A percentile compares a stretch with the other conserved stretches of the same genome.
These are phyloP conservation scores for Boletus subparvulus DNA, from an alignment of 768 basidiomycete genomes.

Conservation along the genomic window DNA sequence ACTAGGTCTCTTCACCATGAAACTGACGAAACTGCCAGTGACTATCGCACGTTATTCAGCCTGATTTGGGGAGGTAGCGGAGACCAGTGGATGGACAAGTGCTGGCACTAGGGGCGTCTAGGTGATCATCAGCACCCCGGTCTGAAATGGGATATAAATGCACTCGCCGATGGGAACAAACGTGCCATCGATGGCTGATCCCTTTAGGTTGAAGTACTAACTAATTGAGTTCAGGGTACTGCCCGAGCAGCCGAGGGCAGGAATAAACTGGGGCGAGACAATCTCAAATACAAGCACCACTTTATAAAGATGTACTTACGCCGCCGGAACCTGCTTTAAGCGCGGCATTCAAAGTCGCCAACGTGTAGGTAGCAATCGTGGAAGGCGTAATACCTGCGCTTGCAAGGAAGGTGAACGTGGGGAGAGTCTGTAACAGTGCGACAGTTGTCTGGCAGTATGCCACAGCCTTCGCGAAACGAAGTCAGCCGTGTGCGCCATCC, in stretches of 20 bases:
- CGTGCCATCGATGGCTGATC: slow-evolving; percentile 64
- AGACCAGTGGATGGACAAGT: slow-evolving; percentile 58
- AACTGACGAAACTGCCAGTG: not conserved
- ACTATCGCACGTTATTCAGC: not conserved
- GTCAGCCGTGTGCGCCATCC: not conserved
- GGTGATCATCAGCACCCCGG: not conserved
- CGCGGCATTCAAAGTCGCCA: slow-evolving; percentile 46
- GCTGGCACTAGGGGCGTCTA: slow-evolving; percentile 51
- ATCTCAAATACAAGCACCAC: not conserved
- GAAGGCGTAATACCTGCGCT: slow-evolving; percentile 74
- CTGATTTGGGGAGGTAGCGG: slow-evolving; percentile 56
- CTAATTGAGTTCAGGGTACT: slow-evolving; percentile 44
- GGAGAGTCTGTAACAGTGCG: slow-evolving; percentile 60
- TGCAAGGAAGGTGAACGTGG: slow-evolving; percentile 72
- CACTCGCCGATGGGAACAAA: slow-evolving; percentile 60
- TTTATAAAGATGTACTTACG: slow-evolving; percentile 10
- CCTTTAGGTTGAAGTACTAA: slow-evolving; percentile 65
- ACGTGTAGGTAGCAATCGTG: slow-evolving; percentile 53
- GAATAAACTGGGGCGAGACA: slow-evolving; percentile 41
- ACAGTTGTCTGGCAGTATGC: slow-evolving; percentile 63
- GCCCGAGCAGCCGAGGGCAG: slow-evolving; percentile 45
- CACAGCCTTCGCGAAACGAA: slow-evolving; percentile 48
- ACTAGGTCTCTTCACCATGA: not conserved
- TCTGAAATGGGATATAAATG: not conserved
- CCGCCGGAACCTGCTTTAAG: slow-evolving; percentile 56